Evolutionary conservation across 352 stramenopile species (phyloP), one percentile per base, ranked within the genome.

Genomic region (Aphanomyces stellatus): DNA sequence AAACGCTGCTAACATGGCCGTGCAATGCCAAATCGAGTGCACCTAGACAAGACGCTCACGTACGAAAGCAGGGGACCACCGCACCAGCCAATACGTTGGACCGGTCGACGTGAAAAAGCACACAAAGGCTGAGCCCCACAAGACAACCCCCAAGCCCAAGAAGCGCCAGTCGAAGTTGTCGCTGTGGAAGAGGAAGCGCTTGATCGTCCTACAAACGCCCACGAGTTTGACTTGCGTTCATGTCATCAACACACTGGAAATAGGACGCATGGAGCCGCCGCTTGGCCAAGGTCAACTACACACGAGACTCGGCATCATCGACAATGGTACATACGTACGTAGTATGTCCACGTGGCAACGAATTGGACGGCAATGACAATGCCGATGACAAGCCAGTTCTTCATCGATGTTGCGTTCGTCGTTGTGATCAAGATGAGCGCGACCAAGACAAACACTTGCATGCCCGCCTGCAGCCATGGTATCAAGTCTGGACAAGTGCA

Each of bases 81-180:
- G 33, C 70, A 78, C 72, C 33, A 80, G 34, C 74, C 72, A 78
- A 62, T 78, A 80, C 61, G 72, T 74, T 28, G 63, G 64, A 11
- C 67, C 62, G 2, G 67, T 72, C 7, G 72, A 74, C 11, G 62
- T 60, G 64, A 80, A 77, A 65, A 72, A 78, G 56, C 70, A 80
- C 22, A 53, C 35, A n/a, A 80, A 65, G 7, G 72, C 72, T 5
- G 30, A 31, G n/a, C 70, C 53, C 72, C 72, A 80, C 1, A 78
- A 61, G 2, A 60, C 65, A 1, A 70, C 24, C 0, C 74, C 74
- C 3, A 78, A n/a, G 7, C 74, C 19, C 5, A 72, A 74, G 49
- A 60, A 72, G 49, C 72, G 72, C 24, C 28, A 65, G 22, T 78
- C 67, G 61, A 80, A 80, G 63, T 78, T 80, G 63, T 78, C 51